Evolutionary conservation across 2,329 filamentous ascomycete species (phyloP).

Genomic region (Neodidymelliopsis sp.): DNA sequence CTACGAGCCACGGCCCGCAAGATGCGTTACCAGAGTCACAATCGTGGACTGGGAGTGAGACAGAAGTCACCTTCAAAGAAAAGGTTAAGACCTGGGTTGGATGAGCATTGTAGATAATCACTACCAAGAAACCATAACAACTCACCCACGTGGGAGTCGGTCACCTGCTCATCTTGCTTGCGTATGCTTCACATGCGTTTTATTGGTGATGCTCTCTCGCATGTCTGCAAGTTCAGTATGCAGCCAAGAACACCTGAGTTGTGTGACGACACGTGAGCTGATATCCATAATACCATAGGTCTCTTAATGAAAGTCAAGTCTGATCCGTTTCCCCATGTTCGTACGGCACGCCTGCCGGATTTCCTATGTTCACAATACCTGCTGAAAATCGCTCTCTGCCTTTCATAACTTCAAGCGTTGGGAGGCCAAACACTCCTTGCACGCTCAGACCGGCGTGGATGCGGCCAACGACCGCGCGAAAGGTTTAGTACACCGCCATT

Average conservation of each 20-base stretch:
- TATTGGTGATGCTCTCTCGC: neutral
- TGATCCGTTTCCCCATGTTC: too few species aligned
- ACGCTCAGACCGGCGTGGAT: neutral
- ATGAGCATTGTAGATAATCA: neutral
- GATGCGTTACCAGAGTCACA: conserved; percentile 26
- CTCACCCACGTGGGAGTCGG: too few species aligned
- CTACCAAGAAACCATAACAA: neutral
- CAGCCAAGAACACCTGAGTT: conserved; percentile 2
- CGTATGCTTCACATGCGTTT: neutral
- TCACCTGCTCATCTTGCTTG: neutral
- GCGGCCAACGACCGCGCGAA: neutral
- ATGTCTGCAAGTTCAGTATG: neutral
- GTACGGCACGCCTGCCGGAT: too few species aligned
- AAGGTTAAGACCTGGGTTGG: conserved; percentile 38
- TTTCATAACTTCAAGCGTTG: too few species aligned
- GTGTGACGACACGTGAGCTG: conserved; percentile 13
- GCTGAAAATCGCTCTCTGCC: too few species aligned
- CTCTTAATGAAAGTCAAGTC: neutral
- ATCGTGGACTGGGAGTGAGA: conserved; percentile 34
- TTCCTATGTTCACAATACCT: too few species aligned
- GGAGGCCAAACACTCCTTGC: too few species aligned
- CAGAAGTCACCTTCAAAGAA: conserved; percentile 26
- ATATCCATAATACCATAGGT: neutral
- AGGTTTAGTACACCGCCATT: conserved; percentile 1
- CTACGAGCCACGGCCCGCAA: conserved; percentile 8